Evolutionary conservation across 768 basidiomycete species (phyloP), one percentile per base, ranked within the genome.

Genomic region (Sporobolomyces roseus): DNA sequence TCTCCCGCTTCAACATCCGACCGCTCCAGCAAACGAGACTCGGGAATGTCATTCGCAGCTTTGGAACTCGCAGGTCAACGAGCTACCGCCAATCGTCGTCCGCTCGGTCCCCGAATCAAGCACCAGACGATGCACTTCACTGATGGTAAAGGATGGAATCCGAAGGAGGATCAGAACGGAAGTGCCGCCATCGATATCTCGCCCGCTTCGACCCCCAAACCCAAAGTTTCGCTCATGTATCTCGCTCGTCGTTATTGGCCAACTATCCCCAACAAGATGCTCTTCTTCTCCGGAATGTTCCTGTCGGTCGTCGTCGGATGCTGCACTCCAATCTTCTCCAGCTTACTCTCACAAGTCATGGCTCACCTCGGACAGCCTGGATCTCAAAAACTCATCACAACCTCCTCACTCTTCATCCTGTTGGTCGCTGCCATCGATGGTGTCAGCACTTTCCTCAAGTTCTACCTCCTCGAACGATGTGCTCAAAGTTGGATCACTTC

Each of bases 241-340:
- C 62, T 73, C 46, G 17, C 49, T 12, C 35, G 38, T 19, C 54
- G 64, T 14, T 68, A 66, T 58, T 73, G 68, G 67, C 46, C 55
- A 1, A 73, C 71, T 36, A 69, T 69, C 61, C 92, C 93, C 0
- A 77, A 83, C 76, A 96, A 93, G 75, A 81, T 82, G 6, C 70
- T 90, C 49, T 78, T 96, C 66, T 74, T 85, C 76, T 33, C 89
- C 60, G 93, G 93, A 23, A 81, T 94, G 30, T 3, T 86, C 64
- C 75, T 84, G n/a, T 87, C 87, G 65, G 70, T 91, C 48, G 78
- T 84, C 61, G 88, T 86, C 72, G 94, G 96, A 27, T 84, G 89
- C 4, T 85, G 89, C 82, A 96, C 92, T 0, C 94, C 96, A 4
- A 66, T 97, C 51, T 99, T 97, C 83, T 93, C 94, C 2, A 91